phyloP scores from a whole-genome alignment of 2,329 filamentous ascomycete species.

The Sporothrix schenckii region DNA sequence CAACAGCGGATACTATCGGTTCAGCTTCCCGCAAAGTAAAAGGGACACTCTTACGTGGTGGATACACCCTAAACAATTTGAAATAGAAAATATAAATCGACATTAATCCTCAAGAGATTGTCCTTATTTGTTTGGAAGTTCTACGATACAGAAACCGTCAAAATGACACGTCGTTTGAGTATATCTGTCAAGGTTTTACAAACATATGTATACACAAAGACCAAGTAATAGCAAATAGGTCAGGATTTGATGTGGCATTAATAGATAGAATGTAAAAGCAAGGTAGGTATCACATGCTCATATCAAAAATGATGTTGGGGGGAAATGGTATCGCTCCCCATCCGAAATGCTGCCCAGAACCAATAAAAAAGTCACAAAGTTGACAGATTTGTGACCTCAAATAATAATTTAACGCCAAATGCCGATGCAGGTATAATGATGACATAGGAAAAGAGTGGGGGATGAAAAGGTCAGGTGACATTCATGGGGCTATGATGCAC shows the following conservation, averaged over 20 bases:
- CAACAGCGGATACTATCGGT: background rate
- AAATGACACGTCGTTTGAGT: background rate
- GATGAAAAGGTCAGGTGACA: background rate
- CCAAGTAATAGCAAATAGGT: background rate
- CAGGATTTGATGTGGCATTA: background rate
- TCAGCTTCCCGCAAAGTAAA: no score
- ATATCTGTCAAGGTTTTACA: background rate
- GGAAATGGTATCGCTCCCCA: constrained; percentile 3
- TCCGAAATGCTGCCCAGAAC: constrained; percentile 10
- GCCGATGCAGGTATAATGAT: constrained; percentile 21
- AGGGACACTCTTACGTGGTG: background rate
- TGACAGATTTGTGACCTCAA: background rate
- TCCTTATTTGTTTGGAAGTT: background rate
- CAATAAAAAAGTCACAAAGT: background rate
- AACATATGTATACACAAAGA: background rate
- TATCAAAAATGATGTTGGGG: background rate
- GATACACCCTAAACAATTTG: background rate
- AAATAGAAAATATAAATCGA: background rate
- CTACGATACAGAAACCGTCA: background rate
- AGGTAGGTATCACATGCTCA: constrained; percentile 25
- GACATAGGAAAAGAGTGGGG: constrained; percentile 14
- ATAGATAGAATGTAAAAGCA: constrained; percentile 4
- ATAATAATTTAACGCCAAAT: background rate
- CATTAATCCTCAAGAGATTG: background rate
- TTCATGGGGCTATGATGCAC: background rate